Evolutionary conservation across 192 early-diverging fungal species (phyloP).

Genomic region (Coemansia sp.): DNA sequence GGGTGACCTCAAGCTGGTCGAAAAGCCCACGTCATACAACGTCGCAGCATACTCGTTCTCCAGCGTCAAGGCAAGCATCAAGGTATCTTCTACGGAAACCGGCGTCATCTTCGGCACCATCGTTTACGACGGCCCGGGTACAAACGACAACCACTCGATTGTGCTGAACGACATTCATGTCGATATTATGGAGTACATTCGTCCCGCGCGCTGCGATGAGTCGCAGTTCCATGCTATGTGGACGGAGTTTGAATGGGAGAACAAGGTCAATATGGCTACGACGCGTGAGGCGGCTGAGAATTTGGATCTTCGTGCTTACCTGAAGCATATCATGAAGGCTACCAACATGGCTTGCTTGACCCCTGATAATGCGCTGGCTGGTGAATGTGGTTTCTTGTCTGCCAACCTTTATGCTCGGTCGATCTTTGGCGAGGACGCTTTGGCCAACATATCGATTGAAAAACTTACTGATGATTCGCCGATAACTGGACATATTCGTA

Average conservation of each 20-base stretch:
- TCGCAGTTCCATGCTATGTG: conserved; percentile 97
- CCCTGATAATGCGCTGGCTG: conserved; percentile 85
- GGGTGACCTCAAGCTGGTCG: conserved; percentile 96
- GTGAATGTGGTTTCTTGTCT: conserved; percentile 96
- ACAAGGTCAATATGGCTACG: conserved; percentile 98
- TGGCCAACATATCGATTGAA: conserved; percentile 97
- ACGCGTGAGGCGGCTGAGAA: conserved; percentile 66
- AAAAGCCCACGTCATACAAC: conserved; percentile 86
- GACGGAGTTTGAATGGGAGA: conserved; percentile 99
- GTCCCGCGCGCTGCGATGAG: conserved; percentile 86
- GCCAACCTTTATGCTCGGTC: conserved; percentile 96
- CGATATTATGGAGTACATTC: conserved; percentile 99
- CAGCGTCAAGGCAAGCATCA: conserved; percentile 95
- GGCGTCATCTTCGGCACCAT: conserved; percentile 99
- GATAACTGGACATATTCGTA: conserved; percentile 95
- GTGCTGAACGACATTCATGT: conserved; percentile 98
- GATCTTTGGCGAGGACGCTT: conserved; percentile 98
- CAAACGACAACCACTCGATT: conserved; percentile 88
- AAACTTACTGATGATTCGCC: conserved; percentile 66
- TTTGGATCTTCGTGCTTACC: conserved; percentile 83
- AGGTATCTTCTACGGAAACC: conserved; percentile 97
- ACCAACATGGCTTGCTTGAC: conserved; percentile 99
- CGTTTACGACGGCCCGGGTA: conserved; percentile 94
- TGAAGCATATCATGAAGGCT: conserved; percentile 90
- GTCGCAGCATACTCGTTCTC: conserved; percentile 92